A percentile compares a stretch with the other conserved stretches of the same genome.
phyloP scores from a whole-genome alignment of 2,329 filamentous ascomycete species.

The Simplicillium aogashimaense region DNA sequence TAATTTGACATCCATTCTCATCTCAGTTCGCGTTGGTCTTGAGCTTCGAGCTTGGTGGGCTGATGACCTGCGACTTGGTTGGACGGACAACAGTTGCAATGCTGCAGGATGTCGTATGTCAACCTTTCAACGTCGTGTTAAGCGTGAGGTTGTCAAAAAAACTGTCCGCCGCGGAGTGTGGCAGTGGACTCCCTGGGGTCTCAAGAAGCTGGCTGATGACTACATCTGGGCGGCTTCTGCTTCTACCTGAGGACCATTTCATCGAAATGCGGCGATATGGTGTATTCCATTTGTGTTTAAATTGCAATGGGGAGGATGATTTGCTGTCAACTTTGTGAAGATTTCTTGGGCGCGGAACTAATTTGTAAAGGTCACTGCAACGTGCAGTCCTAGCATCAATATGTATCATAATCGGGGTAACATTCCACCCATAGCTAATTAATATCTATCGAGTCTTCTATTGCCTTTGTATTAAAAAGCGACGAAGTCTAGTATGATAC shows the following conservation, averaged over 20 bases:
- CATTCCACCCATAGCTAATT: no score
- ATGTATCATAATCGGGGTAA: no score
- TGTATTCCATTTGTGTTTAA: slow-evolving; percentile 2
- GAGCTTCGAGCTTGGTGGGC: slow-evolving; percentile 30
- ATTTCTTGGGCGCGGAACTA: background rate
- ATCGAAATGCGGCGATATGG: slow-evolving; percentile 1
- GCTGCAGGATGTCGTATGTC: slow-evolving; percentile 24
- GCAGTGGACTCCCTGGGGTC: slow-evolving; percentile 21
- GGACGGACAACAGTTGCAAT: slow-evolving; percentile 30
- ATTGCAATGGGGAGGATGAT: slow-evolving; percentile 4
- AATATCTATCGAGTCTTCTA: no score
- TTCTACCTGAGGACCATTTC: background rate
- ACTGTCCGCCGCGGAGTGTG: slow-evolving; percentile 22
- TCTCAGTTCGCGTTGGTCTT: slow-evolving; percentile 25
- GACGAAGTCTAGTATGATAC: no score
- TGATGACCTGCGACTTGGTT: slow-evolving; percentile 28
- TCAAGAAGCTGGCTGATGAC: slow-evolving; percentile 20
- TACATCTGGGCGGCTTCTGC: slow-evolving; percentile 12
- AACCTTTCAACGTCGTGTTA: slow-evolving; percentile 14
- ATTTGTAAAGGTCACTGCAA: background rate
- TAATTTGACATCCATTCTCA: slow-evolving; percentile 27
- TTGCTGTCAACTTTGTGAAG: background rate
- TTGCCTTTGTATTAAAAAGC: no score
- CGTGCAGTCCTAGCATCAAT: no score
- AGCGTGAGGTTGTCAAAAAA: slow-evolving; percentile 20